Percentiles rank a stretch among this genome's conserved stretches.
These are phyloP conservation scores for Chaetomium cochliodes DNA, from an alignment of 495 filamentous ascomycete species.

Conservation along the genomic window DNA sequence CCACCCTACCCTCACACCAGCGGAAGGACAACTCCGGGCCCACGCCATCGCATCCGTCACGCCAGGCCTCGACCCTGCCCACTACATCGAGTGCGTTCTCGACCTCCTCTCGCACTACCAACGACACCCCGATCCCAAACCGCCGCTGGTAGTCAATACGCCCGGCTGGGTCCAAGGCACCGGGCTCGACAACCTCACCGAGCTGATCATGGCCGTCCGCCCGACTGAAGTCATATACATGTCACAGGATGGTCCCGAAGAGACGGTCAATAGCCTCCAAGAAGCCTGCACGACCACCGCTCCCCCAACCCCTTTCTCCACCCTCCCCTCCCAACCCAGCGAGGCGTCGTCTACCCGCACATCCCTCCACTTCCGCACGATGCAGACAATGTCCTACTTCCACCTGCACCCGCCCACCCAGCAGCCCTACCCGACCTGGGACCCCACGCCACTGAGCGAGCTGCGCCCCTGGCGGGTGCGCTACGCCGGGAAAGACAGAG, in stretches of 20 bases:
- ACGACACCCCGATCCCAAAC: conserved; percentile 34
- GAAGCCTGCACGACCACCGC: conserved; percentile 33
- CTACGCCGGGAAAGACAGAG: conserved; percentile 33
- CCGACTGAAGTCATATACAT: conserved; percentile 70
- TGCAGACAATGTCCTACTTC: conserved; percentile 83
- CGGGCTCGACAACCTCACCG: conserved; percentile 66
- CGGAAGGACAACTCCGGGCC: conserved; percentile 47
- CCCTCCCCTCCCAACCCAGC: conserved; percentile 59
- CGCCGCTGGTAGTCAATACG: conserved; percentile 75
- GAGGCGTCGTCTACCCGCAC: conserved; percentile 63
- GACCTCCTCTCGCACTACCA: conserved; percentile 69
- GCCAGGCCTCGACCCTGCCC: conserved; percentile 65
- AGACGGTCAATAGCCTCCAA: conserved; percentile 60
- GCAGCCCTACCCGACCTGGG: conserved; percentile 31
- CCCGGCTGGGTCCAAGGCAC: conserved; percentile 80
- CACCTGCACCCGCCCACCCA: conserved; percentile 41
- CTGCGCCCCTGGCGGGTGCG: conserved; percentile 44
- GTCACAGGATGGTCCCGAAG: conserved; percentile 65
- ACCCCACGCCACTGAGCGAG: conserved; percentile 40
- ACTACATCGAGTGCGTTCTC: conserved; percentile 65
- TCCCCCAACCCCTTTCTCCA: conserved; percentile 37
- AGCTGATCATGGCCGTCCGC: conserved; percentile 53
- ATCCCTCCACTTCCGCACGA: conserved; percentile 65
- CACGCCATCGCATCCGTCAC: conserved; percentile 73
- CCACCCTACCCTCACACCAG: conserved; percentile 50